phyloP scores from a whole-genome alignment of 352 stramenopile species.

The Phytopythium vexans region DNA sequence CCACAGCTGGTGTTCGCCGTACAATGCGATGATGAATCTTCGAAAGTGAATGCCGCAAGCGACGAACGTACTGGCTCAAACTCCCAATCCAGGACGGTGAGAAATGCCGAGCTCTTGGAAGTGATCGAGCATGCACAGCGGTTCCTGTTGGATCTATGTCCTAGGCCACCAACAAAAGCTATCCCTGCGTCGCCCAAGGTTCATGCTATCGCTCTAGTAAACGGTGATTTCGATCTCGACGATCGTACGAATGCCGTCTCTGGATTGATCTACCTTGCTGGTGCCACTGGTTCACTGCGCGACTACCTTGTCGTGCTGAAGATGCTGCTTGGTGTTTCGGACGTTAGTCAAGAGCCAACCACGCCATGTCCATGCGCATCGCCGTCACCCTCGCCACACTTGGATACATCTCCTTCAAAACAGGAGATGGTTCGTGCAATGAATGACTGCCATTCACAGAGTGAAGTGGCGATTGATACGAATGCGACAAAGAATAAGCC shows the following conservation, averaged over 20 bases:
- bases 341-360: slow-evolving; percentile 1
- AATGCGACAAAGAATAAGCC: no score
- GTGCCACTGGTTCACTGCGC: slow-evolving; percentile 38
- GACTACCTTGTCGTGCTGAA: slow-evolving; percentile 56
- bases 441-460: no score
- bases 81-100: no score
- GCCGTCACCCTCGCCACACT: no score
- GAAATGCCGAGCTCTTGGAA: slow-evolving; percentile 8
- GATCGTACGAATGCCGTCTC: slow-evolving; percentile 53
- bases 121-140: slow-evolving; percentile 39
- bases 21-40: background rate
- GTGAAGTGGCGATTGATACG: no score
- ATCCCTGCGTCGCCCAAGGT: slow-evolving; percentile 33
- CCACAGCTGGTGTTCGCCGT: slow-evolving; percentile 32
- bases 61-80: no score
- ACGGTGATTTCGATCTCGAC: slow-evolving; percentile 23
- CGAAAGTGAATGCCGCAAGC: background rate
- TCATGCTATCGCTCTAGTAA: slow-evolving; percentile 13
- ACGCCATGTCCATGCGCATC: background rate
- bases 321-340: slow-evolving; percentile 44
- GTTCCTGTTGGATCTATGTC: slow-evolving; percentile 44
- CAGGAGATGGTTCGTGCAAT: no score
- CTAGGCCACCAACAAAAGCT: slow-evolving; percentile 4
- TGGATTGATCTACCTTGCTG: slow-evolving; percentile 50
- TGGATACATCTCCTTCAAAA: no score